Conservation (phyloP, 495 filamentous ascomycete species). For the Saxophila tyrrhenica region DNA sequence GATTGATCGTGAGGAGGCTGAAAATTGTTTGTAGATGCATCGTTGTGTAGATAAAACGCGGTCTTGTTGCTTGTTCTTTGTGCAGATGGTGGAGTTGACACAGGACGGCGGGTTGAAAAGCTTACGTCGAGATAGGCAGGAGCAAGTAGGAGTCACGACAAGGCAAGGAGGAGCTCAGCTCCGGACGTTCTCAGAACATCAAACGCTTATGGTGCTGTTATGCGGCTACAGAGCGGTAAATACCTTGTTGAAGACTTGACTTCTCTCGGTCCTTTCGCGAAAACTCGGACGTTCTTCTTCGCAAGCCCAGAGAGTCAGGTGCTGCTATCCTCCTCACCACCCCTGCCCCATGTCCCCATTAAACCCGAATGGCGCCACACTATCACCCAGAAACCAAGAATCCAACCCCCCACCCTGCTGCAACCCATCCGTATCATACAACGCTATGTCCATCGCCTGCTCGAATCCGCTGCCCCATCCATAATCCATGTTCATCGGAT, state of each 20-base stretch:
- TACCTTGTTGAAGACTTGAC: no score
- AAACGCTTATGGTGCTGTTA: no score
- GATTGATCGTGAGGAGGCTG: background rate
- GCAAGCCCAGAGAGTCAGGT: no score
- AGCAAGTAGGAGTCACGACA: no score
- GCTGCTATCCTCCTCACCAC: background rate
- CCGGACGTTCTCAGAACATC: no score
- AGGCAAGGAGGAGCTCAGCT: no score
- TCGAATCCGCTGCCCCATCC: constrained; percentile 22
- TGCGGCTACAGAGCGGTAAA: no score
- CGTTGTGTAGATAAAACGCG: background rate
- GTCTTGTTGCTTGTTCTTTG: background rate
- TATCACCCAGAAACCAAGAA: constrained; percentile 17
- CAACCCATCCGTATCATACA: constrained; percentile 15
- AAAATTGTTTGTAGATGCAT: background rate
- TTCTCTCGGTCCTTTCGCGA: no score
- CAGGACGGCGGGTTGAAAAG: background rate
- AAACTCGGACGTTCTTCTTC: no score
- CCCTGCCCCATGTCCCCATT: constrained; percentile 5
- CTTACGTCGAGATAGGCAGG: background rate
- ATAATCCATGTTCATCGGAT: constrained; percentile 12
- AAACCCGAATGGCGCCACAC: constrained; percentile 16
- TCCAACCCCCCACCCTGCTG: constrained; percentile 14
- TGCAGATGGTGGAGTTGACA: background rate
- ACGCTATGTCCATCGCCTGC: constrained; percentile 25